Percentiles rank a stretch among this genome's conserved stretches.
These are phyloP conservation scores for Coniochaeta prunicola DNA, from an alignment of 2,329 filamentous ascomycete genomes.

Conservation along the genomic window DNA sequence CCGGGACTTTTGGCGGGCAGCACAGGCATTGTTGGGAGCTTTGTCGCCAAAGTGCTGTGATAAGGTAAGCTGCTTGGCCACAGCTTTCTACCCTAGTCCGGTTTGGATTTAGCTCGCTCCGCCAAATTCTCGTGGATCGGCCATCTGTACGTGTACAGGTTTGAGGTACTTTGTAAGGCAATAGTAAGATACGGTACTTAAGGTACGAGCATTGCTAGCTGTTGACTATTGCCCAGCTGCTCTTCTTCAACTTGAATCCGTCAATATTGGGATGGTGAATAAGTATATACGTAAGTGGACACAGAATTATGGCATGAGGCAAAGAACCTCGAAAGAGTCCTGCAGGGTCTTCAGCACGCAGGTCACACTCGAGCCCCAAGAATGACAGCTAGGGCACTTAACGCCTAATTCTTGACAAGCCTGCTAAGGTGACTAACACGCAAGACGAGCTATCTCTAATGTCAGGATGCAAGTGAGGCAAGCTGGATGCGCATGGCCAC, in stretches of 20 bases:
- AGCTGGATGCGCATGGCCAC: background rate
- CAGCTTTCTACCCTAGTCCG: slow-evolving; percentile 23
- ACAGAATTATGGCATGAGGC: background rate
- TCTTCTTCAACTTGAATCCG: background rate
- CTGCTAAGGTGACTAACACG: background rate
- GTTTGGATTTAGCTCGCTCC: slow-evolving; percentile 16
- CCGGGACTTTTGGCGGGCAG: slow-evolving; percentile 12
- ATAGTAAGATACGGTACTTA: too few species aligned
- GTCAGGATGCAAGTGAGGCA: background rate
- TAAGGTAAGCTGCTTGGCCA: background rate
- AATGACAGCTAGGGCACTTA: too few species aligned
- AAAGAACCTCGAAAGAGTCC: background rate
- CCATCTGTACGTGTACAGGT: too few species aligned
- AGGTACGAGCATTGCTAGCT: too few species aligned
- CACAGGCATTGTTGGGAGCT: slow-evolving; percentile 13
- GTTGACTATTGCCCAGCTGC: too few species aligned
- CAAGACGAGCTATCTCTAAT: background rate
- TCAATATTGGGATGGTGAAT: too few species aligned
- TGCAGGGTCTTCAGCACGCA: background rate
- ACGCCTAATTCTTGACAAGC: too few species aligned
- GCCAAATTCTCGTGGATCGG: slow-evolving; percentile 10
- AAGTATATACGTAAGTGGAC: too few species aligned
- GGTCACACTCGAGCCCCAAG: background rate
- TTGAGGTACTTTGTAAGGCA: background rate
- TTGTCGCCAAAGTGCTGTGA: background rate